These are phyloP conservation scores for Fomitopsis betulina DNA, from an alignment of 1,284 basidiomycete species.

Conservation along the genomic window DNA sequence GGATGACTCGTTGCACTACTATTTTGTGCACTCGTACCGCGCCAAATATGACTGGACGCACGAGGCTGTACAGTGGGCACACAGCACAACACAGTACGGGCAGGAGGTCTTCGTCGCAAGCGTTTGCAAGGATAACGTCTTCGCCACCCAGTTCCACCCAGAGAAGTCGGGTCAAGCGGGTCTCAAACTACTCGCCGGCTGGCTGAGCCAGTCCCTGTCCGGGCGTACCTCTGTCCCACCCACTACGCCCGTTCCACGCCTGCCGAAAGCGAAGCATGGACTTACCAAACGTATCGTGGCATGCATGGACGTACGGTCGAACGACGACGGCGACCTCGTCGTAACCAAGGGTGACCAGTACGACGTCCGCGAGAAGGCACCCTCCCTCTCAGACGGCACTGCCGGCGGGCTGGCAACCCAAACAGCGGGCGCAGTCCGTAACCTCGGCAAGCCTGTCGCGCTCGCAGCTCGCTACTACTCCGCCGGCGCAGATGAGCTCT, in stretches of 20 bases:
- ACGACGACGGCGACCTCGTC: conserved; percentile 95
- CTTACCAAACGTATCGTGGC: conserved; percentile 95
- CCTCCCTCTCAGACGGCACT: conserved; percentile 27
- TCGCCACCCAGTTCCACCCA: conserved; percentile 97
- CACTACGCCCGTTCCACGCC: conserved; percentile 30
- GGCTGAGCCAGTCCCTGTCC: conserved; percentile 65
- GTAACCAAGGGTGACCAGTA: conserved; percentile 99
- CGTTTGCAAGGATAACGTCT: conserved; percentile 83
- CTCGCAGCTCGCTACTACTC: conserved; percentile 86
- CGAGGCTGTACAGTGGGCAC: conserved; percentile 68
- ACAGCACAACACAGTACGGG: conserved; percentile 92
- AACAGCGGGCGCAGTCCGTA: conserved; percentile 81
- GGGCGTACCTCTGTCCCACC: conserved; percentile 30
- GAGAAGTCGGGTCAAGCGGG: conserved; percentile 97
- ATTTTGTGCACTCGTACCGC: conserved; percentile 97
- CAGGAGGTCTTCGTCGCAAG: conserved; percentile 89
- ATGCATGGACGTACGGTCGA: conserved; percentile 96
- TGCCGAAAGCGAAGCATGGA: conserved; percentile 47
- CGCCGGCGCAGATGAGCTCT: conserved; percentile 94
- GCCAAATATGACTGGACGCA: conserved; percentile 65
- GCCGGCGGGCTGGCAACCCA: conserved; percentile 27
- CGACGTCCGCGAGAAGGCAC: conserved; percentile 86
- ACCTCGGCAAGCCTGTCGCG: conserved; percentile 96
- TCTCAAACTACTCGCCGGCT: conserved; percentile 75
- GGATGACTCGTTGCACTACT: conserved; percentile 66